A percentile compares a stretch with the other conserved stretches of the same genome.
Evolutionary conservation across 2,329 filamentous ascomycete genomes (phyloP).

Genomic region (Ophiostoma quercus): DNA sequence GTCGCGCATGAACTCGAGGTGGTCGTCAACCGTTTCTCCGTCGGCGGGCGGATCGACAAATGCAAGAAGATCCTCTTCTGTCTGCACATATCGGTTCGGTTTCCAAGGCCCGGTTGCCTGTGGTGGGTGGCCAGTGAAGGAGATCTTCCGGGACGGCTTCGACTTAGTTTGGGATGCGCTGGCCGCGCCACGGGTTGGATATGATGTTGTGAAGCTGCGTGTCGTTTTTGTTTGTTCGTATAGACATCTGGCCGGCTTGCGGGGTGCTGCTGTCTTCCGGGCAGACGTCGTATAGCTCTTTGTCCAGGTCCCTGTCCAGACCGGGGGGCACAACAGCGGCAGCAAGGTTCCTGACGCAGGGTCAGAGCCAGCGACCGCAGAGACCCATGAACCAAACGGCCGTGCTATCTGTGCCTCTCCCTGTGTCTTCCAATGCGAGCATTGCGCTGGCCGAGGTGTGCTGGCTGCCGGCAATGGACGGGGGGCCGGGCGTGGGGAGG

Average conservation of each 20-base stretch:
- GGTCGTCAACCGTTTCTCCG: slow-evolving; percentile 47
- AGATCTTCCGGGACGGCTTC: background rate
- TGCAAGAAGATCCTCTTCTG: slow-evolving; percentile 45
- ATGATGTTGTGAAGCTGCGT: background rate
- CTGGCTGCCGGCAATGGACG: background rate
- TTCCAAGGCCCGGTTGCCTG: slow-evolving; percentile 5
- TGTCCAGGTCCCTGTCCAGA: slow-evolving; percentile 19
- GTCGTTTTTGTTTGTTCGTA: background rate
- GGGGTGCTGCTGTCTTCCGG: slow-evolving; percentile 1
- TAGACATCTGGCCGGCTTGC: background rate
- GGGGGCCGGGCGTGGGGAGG: background rate
- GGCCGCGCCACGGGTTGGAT: background rate
- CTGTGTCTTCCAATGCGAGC: background rate
- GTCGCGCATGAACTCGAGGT: slow-evolving; percentile 48
- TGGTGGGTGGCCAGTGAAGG: background rate
- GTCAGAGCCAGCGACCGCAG: slow-evolving; percentile 11
- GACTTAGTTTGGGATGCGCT: background rate
- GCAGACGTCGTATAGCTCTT: background rate
- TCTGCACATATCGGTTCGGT: slow-evolving; percentile 20
- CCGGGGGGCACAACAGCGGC: slow-evolving; percentile 24
- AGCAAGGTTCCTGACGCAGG: slow-evolving; percentile 26
- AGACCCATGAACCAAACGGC: background rate
- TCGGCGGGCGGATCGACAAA: slow-evolving; percentile 49
- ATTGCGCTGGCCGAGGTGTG: background rate
- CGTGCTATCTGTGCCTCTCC: background rate